Evolutionary conservation across 441 rosid species (phyloP), one percentile per base, ranked within the genome.

Genomic region (Flueggea neowawraea): DNA sequence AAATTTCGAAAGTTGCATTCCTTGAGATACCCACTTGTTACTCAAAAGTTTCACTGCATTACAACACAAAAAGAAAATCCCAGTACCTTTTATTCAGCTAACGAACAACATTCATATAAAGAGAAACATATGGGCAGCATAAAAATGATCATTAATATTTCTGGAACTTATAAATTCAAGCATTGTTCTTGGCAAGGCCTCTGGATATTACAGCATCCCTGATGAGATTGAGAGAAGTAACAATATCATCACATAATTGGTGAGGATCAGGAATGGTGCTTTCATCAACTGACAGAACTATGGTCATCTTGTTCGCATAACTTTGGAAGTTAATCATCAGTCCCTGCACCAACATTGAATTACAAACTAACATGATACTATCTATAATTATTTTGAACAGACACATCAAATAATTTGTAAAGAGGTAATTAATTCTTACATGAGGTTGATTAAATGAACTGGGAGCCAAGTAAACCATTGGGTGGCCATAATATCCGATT

Each of bases 251-350:
- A 2, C 76, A 69, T 12, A 80, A 66, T 52, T 69, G 74, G 54
- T 71, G 71, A 58, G 80, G 73, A 60, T 82, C 73, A 0, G 78
- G 74, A 22, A 80, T 68, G 0, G 68, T 58, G 22, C 10, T 61
- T 39, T 73, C 79, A 12, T 82, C 79, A 5, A 65, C 80, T 12
- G 81, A 70, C 55, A 82, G 1, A 14, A 75, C 73, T 0, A 80
- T 62, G 0, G 63, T 69, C 71, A 79, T 73, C 70, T 80, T 73
- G 32, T 75, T 63, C 3, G 10, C 60, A 50, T 80, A 75, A 52
- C 87, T 82, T 16, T 68, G 77, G 55, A 77, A 68, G 52, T 82
- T 68, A 31, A 79, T 63, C 72, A 72, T 73, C 68, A 82, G 51
- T 10, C 57, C 80, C 82, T 82, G 66, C 69, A 67, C 15, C 6